A percentile compares a stretch with the other conserved stretches of the same genome.
These are phyloP conservation scores for Coix lacrymajobi DNA, from an alignment of 176 grass and related monocot species.

Conservation along the genomic window DNA sequence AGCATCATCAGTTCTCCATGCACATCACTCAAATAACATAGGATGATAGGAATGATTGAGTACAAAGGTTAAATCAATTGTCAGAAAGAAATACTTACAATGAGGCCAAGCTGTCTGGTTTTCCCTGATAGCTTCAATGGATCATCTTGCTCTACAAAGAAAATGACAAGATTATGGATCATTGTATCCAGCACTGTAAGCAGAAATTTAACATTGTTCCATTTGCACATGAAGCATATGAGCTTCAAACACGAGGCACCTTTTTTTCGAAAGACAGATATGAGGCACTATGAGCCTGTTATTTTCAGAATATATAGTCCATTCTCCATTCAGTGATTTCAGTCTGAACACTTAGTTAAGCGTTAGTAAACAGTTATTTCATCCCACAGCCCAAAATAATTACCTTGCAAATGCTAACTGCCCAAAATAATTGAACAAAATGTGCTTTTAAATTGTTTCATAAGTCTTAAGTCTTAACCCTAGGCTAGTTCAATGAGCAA, in stretches of 20 bases:
- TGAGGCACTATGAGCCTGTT: neutral
- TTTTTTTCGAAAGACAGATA: neutral
- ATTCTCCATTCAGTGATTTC: neutral
- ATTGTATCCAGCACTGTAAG: neutral
- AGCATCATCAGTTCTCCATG: neutral
- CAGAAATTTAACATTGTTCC: neutral
- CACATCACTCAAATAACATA: neutral
- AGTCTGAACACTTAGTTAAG: neutral
- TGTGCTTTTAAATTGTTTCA: neutral
- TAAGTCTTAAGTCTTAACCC: neutral
- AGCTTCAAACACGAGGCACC: neutral
- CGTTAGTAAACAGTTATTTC: neutral
- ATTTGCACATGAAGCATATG: neutral
- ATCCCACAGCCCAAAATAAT: neutral
- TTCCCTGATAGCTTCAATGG: conserved; percentile 73
- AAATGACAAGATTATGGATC: neutral
- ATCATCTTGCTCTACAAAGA: conserved; percentile 59
- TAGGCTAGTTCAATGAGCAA: neutral
- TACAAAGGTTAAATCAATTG: neutral
- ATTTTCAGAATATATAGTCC: neutral
- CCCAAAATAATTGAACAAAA: neutral
- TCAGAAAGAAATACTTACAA: conserved; percentile 46
- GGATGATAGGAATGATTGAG: neutral
- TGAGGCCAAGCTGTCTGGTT: conserved; percentile 74
- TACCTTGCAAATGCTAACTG: neutral